Evolutionary conservation across 345 rosid species (phyloP).

Genomic region (Salix exigua): DNA sequence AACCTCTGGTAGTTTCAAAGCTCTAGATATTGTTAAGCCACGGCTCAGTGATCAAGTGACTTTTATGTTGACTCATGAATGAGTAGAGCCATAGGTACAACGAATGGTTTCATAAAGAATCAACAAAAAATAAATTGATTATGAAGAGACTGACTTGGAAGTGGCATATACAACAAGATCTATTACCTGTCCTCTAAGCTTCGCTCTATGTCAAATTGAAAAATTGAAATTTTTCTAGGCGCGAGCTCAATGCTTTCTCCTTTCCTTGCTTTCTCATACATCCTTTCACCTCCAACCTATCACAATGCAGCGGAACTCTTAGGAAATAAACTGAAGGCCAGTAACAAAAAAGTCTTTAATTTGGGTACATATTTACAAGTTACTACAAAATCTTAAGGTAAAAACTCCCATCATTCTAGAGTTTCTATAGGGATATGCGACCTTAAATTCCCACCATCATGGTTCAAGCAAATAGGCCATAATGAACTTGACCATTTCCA

Average conservation of each 20-base stretch:
- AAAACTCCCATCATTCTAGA: conserved; percentile 1
- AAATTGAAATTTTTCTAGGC: conserved; percentile 83
- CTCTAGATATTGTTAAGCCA: background rate
- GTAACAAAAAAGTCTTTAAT: background rate
- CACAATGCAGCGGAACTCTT: background rate
- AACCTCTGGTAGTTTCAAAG: background rate
- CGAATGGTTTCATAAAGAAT: background rate
- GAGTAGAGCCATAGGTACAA: background rate
- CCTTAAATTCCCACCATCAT: background rate
- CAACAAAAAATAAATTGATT: background rate
- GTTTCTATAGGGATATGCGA: background rate
- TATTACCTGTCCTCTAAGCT: conserved; percentile 83
- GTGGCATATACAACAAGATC: background rate
- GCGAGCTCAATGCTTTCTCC: conserved; percentile 87
- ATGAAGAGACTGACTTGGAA: background rate
- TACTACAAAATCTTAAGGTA: background rate
- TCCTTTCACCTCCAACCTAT: conserved; percentile 91
- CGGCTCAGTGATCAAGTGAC: background rate
- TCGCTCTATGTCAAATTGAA: conserved; percentile 76
- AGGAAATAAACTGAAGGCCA: background rate
- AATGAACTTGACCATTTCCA: background rate
- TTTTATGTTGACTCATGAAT: background rate
- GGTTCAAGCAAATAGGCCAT: background rate
- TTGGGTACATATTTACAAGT: background rate
- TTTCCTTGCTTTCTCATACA: conserved; percentile 97